These are phyloP conservation scores for Geum urbanum DNA, from an alignment of 306 rosid species.

Conservation along the genomic window DNA sequence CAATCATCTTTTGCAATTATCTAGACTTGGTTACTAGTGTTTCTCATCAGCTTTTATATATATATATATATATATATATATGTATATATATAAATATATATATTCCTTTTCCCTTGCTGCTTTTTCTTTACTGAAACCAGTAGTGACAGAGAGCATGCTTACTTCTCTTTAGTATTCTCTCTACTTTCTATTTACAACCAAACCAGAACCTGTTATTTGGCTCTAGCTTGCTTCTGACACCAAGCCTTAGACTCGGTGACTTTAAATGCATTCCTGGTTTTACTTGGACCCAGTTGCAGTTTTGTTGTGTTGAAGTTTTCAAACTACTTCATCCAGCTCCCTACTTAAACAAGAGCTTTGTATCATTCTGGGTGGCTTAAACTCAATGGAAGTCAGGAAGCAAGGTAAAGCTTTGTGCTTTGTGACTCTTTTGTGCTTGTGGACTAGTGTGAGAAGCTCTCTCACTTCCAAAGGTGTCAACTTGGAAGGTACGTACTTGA, in stretches of 20 bases:
- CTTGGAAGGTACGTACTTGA: constrained; percentile 78
- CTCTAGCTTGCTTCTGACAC: constrained; percentile 38
- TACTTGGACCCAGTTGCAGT: constrained; percentile 31
- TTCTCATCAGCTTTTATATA: constrained; percentile 18
- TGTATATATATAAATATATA: too few relatives aligned
- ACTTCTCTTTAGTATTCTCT: constrained; percentile 31
- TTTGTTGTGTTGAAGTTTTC: constrained; percentile 40
- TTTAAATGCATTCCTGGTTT: constrained; percentile 41
- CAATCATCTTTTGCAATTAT: constrained; percentile 43
- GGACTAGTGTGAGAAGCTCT: constrained; percentile 43
- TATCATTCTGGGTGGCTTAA: constrained; percentile 26
- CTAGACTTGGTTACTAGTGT: constrained; percentile 39
- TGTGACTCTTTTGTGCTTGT: constrained; percentile 42
- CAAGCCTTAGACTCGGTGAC: constrained; percentile 22
- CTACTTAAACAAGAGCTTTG: constrained; percentile 16
- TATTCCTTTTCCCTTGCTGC: constrained; percentile 25
- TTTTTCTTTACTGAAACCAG: constrained; percentile 41
- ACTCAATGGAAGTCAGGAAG: constrained; percentile 43
- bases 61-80: too few relatives aligned
- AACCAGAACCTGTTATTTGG: constrained; percentile 31
- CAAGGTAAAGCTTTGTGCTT: constrained; percentile 30
- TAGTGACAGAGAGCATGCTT: constrained; percentile 46
- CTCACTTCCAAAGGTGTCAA: constrained; percentile 85
- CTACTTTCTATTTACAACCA: constrained; percentile 18
- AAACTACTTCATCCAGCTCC: constrained; percentile 35